phyloP scores from a whole-genome alignment of 441 rosid species.

The Hura crepitans region DNA sequence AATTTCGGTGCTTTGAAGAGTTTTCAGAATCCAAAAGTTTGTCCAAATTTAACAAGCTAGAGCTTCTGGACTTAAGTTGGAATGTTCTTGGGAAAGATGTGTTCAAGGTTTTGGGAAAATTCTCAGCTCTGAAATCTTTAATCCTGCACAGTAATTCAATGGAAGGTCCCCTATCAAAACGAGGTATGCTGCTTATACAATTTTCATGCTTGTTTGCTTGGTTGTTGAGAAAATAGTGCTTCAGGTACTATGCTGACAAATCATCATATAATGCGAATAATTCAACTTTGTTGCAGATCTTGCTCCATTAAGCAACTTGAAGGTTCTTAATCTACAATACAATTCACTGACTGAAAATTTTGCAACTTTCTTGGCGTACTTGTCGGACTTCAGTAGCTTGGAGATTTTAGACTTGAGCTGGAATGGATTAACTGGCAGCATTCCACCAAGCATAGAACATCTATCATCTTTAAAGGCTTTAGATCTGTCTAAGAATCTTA shows the following conservation, averaged over 20 bases:
- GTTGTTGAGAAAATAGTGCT: not conserved
- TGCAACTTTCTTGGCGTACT: slow-evolving; percentile 7
- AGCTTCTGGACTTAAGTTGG: slow-evolving; percentile 2
- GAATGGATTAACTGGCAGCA: slow-evolving; percentile 10
- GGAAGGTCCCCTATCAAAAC: not conserved
- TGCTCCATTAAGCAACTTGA: slow-evolving; percentile 4
- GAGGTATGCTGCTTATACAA: not conserved
- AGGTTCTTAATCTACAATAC: slow-evolving; percentile 8
- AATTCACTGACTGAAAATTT: slow-evolving; percentile 18
- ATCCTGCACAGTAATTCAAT: slow-evolving; percentile 8
- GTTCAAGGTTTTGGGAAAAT: slow-evolving; percentile 1
- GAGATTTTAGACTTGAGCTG: slow-evolving; percentile 14
- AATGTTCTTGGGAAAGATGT: not conserved
- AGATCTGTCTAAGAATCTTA: not conserved
- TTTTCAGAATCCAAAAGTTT: not conserved
- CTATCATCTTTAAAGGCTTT: slow-evolving; percentile 8
- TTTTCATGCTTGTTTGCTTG: not conserved
- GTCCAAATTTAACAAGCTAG: slow-evolving; percentile 2
- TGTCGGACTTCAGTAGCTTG: slow-evolving; percentile 6
- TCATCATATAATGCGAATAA: too few species aligned
- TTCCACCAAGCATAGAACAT: not conserved
- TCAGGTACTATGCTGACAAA: not conserved
- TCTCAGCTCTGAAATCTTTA: slow-evolving; percentile 7
- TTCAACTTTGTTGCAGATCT: not conserved
- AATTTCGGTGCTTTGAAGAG: not conserved